A percentile compares a stretch with the other conserved stretches of the same genome.
Conservation (phyloP, 2,329 filamentous ascomycete species). For the Aspergillus pseudotamarii region DNA sequence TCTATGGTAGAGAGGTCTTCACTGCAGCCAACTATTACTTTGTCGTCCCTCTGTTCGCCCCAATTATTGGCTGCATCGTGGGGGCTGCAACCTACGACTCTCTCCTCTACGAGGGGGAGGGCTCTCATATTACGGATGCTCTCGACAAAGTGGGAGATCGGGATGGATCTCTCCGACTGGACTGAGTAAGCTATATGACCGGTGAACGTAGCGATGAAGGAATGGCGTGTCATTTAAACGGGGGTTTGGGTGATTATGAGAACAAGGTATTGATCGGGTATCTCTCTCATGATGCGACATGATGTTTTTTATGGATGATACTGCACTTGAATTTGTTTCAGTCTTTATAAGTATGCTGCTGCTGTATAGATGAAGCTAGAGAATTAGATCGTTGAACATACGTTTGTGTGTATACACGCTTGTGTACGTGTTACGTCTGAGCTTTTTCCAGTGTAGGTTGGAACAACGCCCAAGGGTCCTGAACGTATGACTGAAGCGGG, state of each 20-base stretch:
- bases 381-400: not conserved
- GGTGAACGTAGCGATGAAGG: not conserved
- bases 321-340: not conserved
- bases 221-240: too few species aligned
- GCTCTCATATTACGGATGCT: slow-evolving; percentile 33
- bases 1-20: slow-evolving; percentile 35
- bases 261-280: not conserved
- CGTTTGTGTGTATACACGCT: not conserved
- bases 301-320: not conserved
- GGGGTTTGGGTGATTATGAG: not conserved
- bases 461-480: not conserved
- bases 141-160: slow-evolving; percentile 26
- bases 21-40: slow-evolving; percentile 32
- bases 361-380: not conserved
- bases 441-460: not conserved
- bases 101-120: slow-evolving; percentile 32
- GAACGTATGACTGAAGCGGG: not conserved
- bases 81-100: slow-evolving; percentile 32
- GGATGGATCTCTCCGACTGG: slow-evolving; percentile 25
- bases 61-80: slow-evolving; percentile 30
- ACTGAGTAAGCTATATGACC: slow-evolving; percentile 14
- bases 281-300: not conserved
- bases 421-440: not conserved
- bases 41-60: slow-evolving; percentile 31
- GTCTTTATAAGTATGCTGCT: not conserved